Evolutionary conservation across 2,329 filamentous ascomycete genomes (phyloP).

Genomic region (Domatiomyces catenatus): DNA sequence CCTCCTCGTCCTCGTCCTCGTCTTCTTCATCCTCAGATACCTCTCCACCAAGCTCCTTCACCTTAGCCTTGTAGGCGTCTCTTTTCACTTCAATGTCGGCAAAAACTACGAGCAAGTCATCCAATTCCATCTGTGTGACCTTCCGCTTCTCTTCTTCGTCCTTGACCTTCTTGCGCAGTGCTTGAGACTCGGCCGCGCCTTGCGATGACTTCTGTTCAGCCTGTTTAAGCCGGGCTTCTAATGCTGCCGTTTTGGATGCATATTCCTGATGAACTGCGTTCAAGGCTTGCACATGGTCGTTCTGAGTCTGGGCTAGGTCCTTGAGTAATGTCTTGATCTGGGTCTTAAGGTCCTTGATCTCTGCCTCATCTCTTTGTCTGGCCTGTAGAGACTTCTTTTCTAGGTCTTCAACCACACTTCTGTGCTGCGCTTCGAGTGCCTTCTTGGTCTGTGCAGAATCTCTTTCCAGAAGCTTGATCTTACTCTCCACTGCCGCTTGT

Average conservation of each 20-base stretch:
- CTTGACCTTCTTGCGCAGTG: conserved; percentile 19
- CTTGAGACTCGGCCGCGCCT: conserved; percentile 14
- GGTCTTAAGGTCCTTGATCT: conserved; percentile 47
- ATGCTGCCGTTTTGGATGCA: conserved; percentile 25
- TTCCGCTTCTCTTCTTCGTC: conserved; percentile 46
- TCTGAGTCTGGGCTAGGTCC: conserved; percentile 37
- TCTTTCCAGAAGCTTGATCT: conserved; percentile 25
- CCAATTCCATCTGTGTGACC: conserved; percentile 54
- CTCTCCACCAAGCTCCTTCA: conserved; percentile 51
- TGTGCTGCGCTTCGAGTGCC: conserved; percentile 9
- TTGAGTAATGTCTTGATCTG: conserved; percentile 45
- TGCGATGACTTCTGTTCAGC: conserved; percentile 26
- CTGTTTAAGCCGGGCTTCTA: conserved; percentile 38
- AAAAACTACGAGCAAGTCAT: conserved; percentile 69
- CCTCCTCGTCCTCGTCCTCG: conserved; percentile 41
- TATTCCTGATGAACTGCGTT: conserved; percentile 40
- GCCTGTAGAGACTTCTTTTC: conserved; percentile 25
- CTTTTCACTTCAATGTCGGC: conserved; percentile 66
- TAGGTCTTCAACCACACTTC: conserved; percentile 19
- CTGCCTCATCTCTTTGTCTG: conserved; percentile 38
- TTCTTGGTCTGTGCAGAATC: conserved; percentile 9
- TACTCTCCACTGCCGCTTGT: conserved; percentile 25
- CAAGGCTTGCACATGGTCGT: conserved; percentile 45
- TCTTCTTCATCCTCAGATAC: conserved; percentile 66
- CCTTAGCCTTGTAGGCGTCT: conserved; percentile 51